Conservation (phyloP, 2,329 filamentous ascomycete genomes). For the Raffaelea albimanens region DNA sequence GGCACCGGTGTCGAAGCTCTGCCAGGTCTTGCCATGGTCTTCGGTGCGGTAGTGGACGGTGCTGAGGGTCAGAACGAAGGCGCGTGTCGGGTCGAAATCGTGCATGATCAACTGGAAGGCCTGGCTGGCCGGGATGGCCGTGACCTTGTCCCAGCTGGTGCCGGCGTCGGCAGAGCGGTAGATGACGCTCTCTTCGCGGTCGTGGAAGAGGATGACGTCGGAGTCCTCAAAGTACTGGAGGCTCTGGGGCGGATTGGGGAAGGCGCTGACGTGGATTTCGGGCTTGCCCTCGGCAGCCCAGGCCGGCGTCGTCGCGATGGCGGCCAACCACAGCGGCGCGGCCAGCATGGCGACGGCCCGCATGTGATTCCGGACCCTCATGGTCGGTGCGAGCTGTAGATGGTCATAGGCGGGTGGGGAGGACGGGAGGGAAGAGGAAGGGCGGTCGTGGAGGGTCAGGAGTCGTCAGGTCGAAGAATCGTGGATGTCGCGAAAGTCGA, state of each 20-base stretch:
- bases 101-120: conserved; percentile 62
- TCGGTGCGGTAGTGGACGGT: conserved; percentile 72
- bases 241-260: conserved; percentile 57
- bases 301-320: not conserved
- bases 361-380: conserved; percentile 41
- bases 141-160: conserved; percentile 59
- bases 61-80: conserved; percentile 65
- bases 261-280: conserved; percentile 51
- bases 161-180: conserved; percentile 78
- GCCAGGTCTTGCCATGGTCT: conserved; percentile 77
- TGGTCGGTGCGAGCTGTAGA: conserved; percentile 26
- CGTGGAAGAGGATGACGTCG: conserved; percentile 68
- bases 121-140: conserved; percentile 54
- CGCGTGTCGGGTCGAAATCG: conserved; percentile 66
- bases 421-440: not conserved
- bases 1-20: conserved; percentile 55
- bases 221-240: conserved; percentile 90
- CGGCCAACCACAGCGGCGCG: conserved; percentile 23
- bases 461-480: not conserved
- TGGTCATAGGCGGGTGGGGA: conserved; percentile 1
- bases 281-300: conserved; percentile 49
- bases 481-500: not conserved
- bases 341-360: conserved; percentile 43
- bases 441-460: not conserved
- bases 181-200: conserved; percentile 52